A percentile compares a stretch with the other conserved stretches of the same genome.
phyloP scores from a whole-genome alignment of 192 early-diverging fungal genomes.

The Chytriomyces sp. region DNA sequence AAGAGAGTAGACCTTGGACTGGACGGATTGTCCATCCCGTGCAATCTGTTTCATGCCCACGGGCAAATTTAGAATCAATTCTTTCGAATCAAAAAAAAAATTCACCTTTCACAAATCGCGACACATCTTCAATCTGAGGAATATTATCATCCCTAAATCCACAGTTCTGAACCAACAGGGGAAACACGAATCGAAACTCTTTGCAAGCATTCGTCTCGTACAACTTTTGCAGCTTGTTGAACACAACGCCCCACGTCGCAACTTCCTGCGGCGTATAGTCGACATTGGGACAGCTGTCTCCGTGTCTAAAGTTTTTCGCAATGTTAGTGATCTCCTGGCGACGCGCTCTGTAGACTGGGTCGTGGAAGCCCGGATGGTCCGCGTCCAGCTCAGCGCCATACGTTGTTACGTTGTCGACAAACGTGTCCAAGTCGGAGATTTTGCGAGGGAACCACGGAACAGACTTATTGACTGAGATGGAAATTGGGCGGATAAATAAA shows the following conservation, averaged over 20 bases:
- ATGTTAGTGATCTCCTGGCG: conserved; percentile 81
- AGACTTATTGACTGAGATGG: conserved; percentile 23
- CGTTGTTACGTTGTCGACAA: conserved; percentile 88
- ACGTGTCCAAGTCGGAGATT: conserved; percentile 87
- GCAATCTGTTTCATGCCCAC: conserved; percentile 56
- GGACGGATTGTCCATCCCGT: conserved; percentile 95
- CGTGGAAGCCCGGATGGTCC: conserved; percentile 93
- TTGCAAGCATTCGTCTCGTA: conserved; percentile 89
- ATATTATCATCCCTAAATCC: conserved; percentile 82
- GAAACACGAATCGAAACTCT: conserved; percentile 89
- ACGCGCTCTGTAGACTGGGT: conserved; percentile 81
- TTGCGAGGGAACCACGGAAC: conserved; percentile 96
- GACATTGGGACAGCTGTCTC: conserved; percentile 78
- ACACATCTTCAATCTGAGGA: conserved; percentile 89
- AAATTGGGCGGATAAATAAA: too few relatives aligned
- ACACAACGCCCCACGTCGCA: conserved; percentile 81
- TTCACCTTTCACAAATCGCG: conserved; percentile 81
- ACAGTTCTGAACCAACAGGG: conserved; percentile 89
- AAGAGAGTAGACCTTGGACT: conserved; percentile 90
- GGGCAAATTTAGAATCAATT: not conserved
- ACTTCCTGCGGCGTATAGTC: conserved; percentile 82
- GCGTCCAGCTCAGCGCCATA: conserved; percentile 77
- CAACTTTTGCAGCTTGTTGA: conserved; percentile 73
- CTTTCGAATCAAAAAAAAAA: too few relatives aligned
- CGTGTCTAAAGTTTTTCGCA: conserved; percentile 79